A percentile compares a stretch with the other conserved stretches of the same genome.
Conservation (phyloP, 1,284 basidiomycete species). For the Heterobasidion occidentale region DNA sequence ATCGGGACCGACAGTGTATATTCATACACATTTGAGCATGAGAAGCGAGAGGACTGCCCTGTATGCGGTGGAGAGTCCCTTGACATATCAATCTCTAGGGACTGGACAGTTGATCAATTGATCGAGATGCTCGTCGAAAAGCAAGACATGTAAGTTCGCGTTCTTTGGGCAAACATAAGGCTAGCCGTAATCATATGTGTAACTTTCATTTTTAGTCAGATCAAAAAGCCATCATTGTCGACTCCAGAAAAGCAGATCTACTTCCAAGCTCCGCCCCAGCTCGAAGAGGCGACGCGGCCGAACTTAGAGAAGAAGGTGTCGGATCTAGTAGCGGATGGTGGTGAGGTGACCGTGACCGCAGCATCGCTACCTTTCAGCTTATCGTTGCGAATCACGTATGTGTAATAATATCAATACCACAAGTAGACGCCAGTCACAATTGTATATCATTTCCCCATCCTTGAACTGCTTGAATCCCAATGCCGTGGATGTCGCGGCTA, state of each 20-base stretch:
- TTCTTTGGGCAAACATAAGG: constrained; percentile 3
- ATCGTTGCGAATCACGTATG: constrained; percentile 60
- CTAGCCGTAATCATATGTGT: not conserved
- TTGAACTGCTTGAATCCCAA: too few relatives aligned
- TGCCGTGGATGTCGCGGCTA: too few relatives aligned
- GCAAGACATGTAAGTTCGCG: constrained; percentile 72
- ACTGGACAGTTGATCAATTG: constrained; percentile 76
- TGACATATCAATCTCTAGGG: constrained; percentile 57
- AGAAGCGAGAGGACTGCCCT: constrained; percentile 89
- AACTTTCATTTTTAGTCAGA: constrained; percentile 55
- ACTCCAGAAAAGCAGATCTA: constrained; percentile 70
- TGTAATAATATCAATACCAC: constrained; percentile 18
- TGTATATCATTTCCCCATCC: not conserved
- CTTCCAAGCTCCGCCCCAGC: constrained; percentile 86
- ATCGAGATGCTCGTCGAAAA: constrained; percentile 81
- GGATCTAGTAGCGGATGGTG: constrained; percentile 72
- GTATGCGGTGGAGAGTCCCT: constrained; percentile 93
- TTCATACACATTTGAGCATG: constrained; percentile 96
- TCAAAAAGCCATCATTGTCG: constrained; percentile 86
- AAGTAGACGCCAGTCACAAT: not conserved
- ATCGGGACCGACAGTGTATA: constrained; percentile 96
- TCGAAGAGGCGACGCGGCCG: constrained; percentile 80
- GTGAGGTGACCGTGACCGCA: constrained; percentile 84
- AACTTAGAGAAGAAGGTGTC: constrained; percentile 84
- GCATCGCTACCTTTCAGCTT: constrained; percentile 83